phyloP scores from a whole-genome alignment of 192 early-diverging fungal genomes.

The Funneliformis mosseae region DNA sequence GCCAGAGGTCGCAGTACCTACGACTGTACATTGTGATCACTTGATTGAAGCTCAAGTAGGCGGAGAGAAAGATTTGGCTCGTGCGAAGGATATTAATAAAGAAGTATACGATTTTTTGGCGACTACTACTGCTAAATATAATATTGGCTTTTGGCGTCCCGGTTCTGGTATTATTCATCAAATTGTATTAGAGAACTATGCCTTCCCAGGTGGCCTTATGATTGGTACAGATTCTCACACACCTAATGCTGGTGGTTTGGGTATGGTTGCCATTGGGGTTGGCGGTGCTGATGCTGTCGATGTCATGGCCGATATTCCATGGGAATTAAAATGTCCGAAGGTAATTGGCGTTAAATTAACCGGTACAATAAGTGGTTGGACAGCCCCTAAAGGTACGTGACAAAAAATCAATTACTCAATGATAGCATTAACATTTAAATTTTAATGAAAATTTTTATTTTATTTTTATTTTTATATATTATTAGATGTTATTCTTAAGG shows the following conservation, averaged over 20 bases:
- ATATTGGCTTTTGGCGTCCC: constrained; percentile 95
- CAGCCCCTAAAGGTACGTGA: constrained; percentile 76
- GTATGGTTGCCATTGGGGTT: constrained; percentile 95
- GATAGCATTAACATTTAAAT: not conserved
- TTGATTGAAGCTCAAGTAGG: constrained; percentile 92
- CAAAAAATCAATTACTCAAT: not conserved
- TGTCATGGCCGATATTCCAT: constrained; percentile 97
- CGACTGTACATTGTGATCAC: constrained; percentile 97
- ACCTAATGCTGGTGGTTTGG: constrained; percentile 96
- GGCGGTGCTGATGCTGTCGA: constrained; percentile 99
- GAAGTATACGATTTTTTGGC: constrained; percentile 95
- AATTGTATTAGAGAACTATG: constrained; percentile 98
- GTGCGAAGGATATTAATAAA: constrained; percentile 85
- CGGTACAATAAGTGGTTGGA: constrained; percentile 88
- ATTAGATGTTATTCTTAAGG: constrained; percentile 87
- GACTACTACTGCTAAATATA: constrained; percentile 84
- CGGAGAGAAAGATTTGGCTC: constrained; percentile 78
- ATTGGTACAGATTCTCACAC: constrained; percentile 99
- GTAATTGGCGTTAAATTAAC: constrained; percentile 90
- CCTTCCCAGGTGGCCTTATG: constrained; percentile 94
- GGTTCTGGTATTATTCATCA: constrained; percentile 95
- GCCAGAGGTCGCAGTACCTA: constrained; percentile 85
- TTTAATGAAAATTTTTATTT: not conserved
- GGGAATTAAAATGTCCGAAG: constrained; percentile 99
- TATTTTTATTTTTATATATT: not conserved